Evolutionary conservation across 2,329 filamentous ascomycete genomes (phyloP), one percentile per base, ranked within the genome.

Genomic region (Aureobasidium sp.): DNA sequence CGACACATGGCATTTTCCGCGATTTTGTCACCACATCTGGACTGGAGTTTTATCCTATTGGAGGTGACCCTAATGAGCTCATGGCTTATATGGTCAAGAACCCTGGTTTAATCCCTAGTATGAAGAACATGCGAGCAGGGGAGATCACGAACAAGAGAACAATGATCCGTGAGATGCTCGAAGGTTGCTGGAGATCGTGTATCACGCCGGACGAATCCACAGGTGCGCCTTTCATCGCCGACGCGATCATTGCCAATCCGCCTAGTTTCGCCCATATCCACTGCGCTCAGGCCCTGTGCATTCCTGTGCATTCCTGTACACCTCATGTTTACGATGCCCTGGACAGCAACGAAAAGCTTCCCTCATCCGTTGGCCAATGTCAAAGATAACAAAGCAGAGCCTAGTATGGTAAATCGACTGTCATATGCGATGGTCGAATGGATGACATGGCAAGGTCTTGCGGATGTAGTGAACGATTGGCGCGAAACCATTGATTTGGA

Each of bases 241-340:
- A 91, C 73, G 86, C 84, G 53, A 90, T 91, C 66, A 89, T 91
- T 67, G 88, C 88, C 3, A 91, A 91, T 63, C 88, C 88, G 2
- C 88, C 88, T 0, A 89, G 86, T 67, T 91, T 90, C 73, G 88
- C 86, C 0, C 88, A 91, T 67, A 79, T 91, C 3, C 88, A 91
- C 68, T 82, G 87, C 63, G 88, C 88, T 0, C 87, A 91, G 72
- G 89, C 88, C 72, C 74, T 91, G 67, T 87, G 87, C 0, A 85
- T 91, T 54, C 72, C 74, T 91, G 67, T 87, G 87, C 0, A 85
- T 91, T 54, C 88, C 88, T 0, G 70, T 90, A 11, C 88, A 91
- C 67, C 84, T 96, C 73, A 95, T 96, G 89, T 96, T 96, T 75
- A 96, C 91, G 1, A 96, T 96, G 90, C 91, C 54, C 5, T 96